Percentiles rank a stretch among this genome's conserved stretches.
These are phyloP conservation scores for Auriscalpium orientale DNA, from an alignment of 768 basidiomycete genomes.

Conservation along the genomic window DNA sequence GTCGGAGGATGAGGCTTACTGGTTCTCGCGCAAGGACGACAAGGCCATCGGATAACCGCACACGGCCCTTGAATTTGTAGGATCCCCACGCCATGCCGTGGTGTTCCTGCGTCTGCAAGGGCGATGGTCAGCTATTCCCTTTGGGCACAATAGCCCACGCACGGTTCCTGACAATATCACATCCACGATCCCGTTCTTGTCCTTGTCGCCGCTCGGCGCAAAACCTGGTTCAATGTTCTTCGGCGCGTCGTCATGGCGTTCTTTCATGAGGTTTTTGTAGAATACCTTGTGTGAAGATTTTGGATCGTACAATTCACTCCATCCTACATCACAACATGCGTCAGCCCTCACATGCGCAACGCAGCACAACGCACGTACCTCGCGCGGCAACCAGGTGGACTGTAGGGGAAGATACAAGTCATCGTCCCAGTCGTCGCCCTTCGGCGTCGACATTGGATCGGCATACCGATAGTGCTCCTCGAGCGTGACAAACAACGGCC, in stretches of 20 bases:
- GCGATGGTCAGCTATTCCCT: not conserved
- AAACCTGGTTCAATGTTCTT: not conserved
- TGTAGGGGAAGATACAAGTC: not conserved
- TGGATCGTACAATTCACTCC: conserved; percentile 2
- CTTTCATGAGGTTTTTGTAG: conserved; percentile 6
- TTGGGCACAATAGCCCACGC: not conserved
- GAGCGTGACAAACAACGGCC: conserved; percentile 6
- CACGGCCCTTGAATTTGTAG: conserved; percentile 7
- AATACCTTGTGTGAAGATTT: not conserved
- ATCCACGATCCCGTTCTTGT: conserved; percentile 4
- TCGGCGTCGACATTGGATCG: not conserved
- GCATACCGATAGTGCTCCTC: conserved; percentile 10
- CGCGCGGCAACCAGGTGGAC: not conserved
- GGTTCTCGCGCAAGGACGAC: conserved; percentile 7
- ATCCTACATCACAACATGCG: no score
- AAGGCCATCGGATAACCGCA: conserved; percentile 13
- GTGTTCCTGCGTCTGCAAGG: conserved; percentile 2
- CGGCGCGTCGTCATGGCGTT: not conserved
- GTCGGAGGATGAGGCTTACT: not conserved
- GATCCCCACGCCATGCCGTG: conserved; percentile 6
- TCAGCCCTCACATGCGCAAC: no score
- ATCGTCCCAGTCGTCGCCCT: not conserved
- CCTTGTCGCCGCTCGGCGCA: not conserved
- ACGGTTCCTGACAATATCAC: conserved; percentile 13
- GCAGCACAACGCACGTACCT: conserved; percentile 1